Conservation (phyloP, 176 grass and related monocot genomes). For the Panicum miliaceum region DNA sequence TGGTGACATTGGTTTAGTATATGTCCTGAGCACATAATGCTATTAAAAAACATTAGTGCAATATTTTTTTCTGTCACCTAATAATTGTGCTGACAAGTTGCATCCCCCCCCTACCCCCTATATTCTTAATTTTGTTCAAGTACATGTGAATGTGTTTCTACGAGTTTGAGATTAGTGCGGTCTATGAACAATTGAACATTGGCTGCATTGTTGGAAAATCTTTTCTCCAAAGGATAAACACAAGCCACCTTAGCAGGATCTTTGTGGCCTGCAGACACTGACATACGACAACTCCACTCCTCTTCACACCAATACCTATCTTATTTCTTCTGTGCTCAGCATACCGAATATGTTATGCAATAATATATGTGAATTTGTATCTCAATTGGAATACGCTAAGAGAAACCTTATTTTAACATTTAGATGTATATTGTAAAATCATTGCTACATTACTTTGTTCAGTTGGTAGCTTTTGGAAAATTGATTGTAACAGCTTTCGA, state of each 20-base stretch:
- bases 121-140: not conserved
- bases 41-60: not conserved
- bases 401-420: not conserved
- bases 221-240: not conserved
- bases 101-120: too few species aligned
- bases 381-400: not conserved
- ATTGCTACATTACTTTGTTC: not conserved
- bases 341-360: not conserved
- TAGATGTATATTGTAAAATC: not conserved
- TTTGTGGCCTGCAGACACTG: not conserved
- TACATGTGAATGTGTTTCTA: not conserved
- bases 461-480: not conserved
- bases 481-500: not conserved
- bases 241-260: not conserved
- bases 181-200: not conserved
- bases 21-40: not conserved
- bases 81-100: not conserved
- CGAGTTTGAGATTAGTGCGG: not conserved
- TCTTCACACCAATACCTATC: not conserved
- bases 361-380: not conserved
- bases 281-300: not conserved
- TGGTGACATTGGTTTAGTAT: not conserved
- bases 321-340: not conserved
- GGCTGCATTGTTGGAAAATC: not conserved
- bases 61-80: conserved; percentile 2